Base-by-base conservation (phyloP, 495 filamentous ascomycete species). In the Penicillium manginii region DNA sequence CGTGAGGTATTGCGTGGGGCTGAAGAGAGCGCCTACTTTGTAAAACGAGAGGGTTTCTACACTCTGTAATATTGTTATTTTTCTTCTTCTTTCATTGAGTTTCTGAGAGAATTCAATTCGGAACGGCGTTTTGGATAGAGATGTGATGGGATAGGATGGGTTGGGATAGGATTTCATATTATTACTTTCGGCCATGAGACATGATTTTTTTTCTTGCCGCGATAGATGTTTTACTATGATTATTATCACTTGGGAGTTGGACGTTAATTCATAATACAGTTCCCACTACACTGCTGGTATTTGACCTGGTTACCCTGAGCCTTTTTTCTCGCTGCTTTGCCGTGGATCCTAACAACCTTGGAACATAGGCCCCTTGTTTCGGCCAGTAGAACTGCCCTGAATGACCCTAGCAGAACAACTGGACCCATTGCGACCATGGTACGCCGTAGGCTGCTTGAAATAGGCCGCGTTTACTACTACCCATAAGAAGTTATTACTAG, bases 1-100 rank as follows among this genome's bases (percentile, higher is more conserved):
- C 73, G 88, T 96, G 42, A 82, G 91, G 50, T 96, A 94, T 67
- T 82, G 80, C 50, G 73, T 80, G 52, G 83, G 83, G 12, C 63
- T 85, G 58, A 82, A 83, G 69, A 71, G 81, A 59, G 79, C 75
- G 8, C 80, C 81, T 11, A 83, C 82, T 19, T 60, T 84, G 59
- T 77, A 73, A 69, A 55, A 62, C 58, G 35, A 29, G 26, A 29
- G 37, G 42, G 23, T 52, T 39, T 59, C 17, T 56, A 50, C 42
- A 12, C 31, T 35, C 40, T 51, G 37, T 67, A 50, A 17, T 59
- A 45, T 59, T 62, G 52, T 42, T 37, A 40, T 33, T 60, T 50
- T 52, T 33, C 58, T 50, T 52, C 61, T 51, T 42, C 17, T 54
- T 32, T 55, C 15, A 43, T 60, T 32, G 50, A 43, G 45, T 47